Evolutionary conservation across 2,329 filamentous ascomycete species (phyloP), one percentile per base, ranked within the genome.

Genomic region (Endocalyx cinctus): DNA sequence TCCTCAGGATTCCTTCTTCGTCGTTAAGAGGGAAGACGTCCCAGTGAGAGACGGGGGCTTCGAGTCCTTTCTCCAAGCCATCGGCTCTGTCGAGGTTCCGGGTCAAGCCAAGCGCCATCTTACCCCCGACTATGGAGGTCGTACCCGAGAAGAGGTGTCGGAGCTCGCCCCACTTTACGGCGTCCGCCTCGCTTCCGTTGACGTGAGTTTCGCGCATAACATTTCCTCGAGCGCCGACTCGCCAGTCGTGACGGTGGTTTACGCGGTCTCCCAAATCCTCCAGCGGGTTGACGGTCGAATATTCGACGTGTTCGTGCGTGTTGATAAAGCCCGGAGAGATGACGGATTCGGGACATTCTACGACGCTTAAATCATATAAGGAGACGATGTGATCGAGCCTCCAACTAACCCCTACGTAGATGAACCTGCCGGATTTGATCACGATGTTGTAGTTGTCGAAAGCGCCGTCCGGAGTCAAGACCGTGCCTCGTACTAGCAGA

Each of bases 401-500:
- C 32, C 41, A 47, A 5, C 35, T 8, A 16, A 39, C 39, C 15
- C 43, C 45, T 4, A 45, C 43, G 18, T 41, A 39, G 16, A 40
- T 18, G 33, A 50, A 43, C 30, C 18, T 33, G 29, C 53, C 55
- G 0, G 52, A 47, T 5, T 50, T 47, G 1, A 59, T 25, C 18
- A 48, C 45, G 13, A 59, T 37, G 17, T 45, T 43, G 33, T 49
- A 45, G 23, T 50, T 42, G 2, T 11, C 8, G 11, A 33, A 23
- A 6, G 49, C 51, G 6, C 47, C 47, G 10, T 51, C 41, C 2
- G 43, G 27, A 1, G 55, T 72, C 64, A 41, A 55, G 25, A 57
- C 45, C 2, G 61, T 72, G 23, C 68, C 69, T 6, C 62, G 58
- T 1, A 72, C 54, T 19, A 50, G n/a, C 4, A 50, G 29, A 6